phyloP scores from a whole-genome alignment of 345 rosid genomes.

The Lenwebbia sp. region DNA sequence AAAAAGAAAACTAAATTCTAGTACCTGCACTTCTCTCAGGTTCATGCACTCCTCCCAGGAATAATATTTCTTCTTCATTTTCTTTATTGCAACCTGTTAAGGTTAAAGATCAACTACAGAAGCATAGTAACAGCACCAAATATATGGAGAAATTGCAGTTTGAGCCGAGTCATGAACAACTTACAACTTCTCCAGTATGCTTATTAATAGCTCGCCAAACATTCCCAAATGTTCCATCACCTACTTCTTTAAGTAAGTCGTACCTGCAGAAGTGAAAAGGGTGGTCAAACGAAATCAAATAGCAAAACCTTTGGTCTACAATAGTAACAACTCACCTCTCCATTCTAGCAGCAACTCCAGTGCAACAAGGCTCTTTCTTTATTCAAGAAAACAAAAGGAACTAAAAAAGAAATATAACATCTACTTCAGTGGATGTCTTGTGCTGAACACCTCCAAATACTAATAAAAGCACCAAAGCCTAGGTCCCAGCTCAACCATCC shows the following conservation, averaged over 20 bases:
- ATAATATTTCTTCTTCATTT: conserved; percentile 56
- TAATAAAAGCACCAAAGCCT: background rate
- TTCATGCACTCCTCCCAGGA: conserved; percentile 45
- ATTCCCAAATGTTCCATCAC: conserved; percentile 90
- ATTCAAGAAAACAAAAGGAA: background rate
- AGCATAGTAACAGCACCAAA: background rate
- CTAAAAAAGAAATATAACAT: background rate
- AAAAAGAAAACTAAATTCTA: background rate
- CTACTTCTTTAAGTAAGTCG: conserved; percentile 52
- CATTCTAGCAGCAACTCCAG: background rate
- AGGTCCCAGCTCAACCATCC: background rate
- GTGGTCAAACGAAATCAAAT: background rate
- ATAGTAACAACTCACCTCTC: background rate
- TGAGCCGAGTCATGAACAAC: background rate
- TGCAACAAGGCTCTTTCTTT: background rate
- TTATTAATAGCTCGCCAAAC: conserved; percentile 75
- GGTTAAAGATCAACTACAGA: background rate
- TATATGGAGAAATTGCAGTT: background rate
- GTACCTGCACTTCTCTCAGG: conserved; percentile 93
- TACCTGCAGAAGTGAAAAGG: background rate
- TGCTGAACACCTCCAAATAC: background rate
- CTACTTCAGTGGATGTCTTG: background rate
- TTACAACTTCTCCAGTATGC: conserved; percentile 74
- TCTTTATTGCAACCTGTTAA: conserved; percentile 80
- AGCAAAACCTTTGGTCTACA: background rate